Base-by-base conservation (phyloP, 371 early-diverging fungal genomes). In the Mucor velutinosus region DNA sequence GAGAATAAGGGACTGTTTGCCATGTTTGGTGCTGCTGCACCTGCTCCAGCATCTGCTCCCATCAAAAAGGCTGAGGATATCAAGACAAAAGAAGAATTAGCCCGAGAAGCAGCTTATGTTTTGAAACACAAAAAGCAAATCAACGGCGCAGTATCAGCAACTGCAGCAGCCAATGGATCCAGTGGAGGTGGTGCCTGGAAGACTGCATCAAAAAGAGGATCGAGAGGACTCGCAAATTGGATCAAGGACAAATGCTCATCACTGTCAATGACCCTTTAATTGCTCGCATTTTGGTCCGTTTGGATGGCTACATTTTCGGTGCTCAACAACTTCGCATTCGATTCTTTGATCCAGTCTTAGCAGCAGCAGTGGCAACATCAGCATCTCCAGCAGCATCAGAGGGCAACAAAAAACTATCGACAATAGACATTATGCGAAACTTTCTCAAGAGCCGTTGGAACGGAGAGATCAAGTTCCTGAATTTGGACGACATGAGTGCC, bases 401-500 rank as follows among this genome's bases (percentile, higher is more conserved):
- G 15, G 27, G 41, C 11, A 60, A 70, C 6, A 70, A 66, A 30
- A 77, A 77, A 45, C 25, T 60, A 11, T 70, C 76, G 0, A 83
- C 80, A 0, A 78, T 83, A 10, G 84, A 83, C 65, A 74, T 68
- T 23, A 37, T 83, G 25, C 78, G 81, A 10, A 65, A 71, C 23
- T 81, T 89, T 19, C 65, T 89, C 35, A 71, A 64, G 37, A 81
- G 82, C 8, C 76, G 87, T 15, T 89, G 85, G 82, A 69, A 80
- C 39, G 60, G 70, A 10, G 83, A 81, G 11, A 19, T 29, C 15
- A 71, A 74, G 23, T 84, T 72, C 37, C 66, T 90, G 32, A 83
- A 88, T 66, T 66, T 90, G 39, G 84, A 85, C 8, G 71, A 74
- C 27, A 81, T 90, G 76, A 72, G 75, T 1, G 55, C 72, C 0